These are phyloP conservation scores for Aphanomyces invadans DNA, from an alignment of 352 stramenopile genomes.

Conservation along the genomic window DNA sequence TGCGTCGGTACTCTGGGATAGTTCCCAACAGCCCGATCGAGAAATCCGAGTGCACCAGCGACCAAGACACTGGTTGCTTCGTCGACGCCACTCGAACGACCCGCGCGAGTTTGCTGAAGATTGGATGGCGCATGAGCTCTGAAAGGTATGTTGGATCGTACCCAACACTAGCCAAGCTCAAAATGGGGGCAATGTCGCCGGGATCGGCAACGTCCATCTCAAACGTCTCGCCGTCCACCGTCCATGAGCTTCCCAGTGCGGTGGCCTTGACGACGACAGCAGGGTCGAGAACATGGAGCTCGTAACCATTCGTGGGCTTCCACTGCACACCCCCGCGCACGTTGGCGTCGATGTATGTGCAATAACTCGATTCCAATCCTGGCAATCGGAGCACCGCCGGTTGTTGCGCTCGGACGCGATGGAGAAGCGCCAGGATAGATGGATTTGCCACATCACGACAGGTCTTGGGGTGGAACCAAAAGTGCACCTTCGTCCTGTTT, in stretches of 20 bases:
- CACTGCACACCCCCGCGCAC: neutral
- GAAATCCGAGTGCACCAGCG: slow-evolving; percentile 15
- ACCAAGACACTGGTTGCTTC: slow-evolving; percentile 4
- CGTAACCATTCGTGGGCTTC: neutral
- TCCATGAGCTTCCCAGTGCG: neutral
- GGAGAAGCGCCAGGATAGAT: neutral
- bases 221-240: slow-evolving; percentile 1
- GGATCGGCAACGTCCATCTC: neutral
- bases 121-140: neutral
- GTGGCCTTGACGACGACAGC: slow-evolving; percentile 1
- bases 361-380: neutral
- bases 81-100: slow-evolving; percentile 10
- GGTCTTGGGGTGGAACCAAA: neutral
- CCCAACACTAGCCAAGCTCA: neutral
- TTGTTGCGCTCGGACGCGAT: neutral
- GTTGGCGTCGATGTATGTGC: neutral
- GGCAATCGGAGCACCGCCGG: neutral
- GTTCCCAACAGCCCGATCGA: slow-evolving; percentile 14
- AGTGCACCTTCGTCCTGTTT: neutral
- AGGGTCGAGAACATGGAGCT: neutral
- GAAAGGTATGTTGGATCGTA: slow-evolving; percentile 16
- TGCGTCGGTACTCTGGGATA: slow-evolving; percentile 3
- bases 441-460: neutral
- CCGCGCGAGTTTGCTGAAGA: slow-evolving; percentile 10
- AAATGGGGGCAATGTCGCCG: neutral